Evolutionary conservation across 2,329 filamentous ascomycete species (phyloP).

Genomic region (Aquanectria penicillioides): DNA sequence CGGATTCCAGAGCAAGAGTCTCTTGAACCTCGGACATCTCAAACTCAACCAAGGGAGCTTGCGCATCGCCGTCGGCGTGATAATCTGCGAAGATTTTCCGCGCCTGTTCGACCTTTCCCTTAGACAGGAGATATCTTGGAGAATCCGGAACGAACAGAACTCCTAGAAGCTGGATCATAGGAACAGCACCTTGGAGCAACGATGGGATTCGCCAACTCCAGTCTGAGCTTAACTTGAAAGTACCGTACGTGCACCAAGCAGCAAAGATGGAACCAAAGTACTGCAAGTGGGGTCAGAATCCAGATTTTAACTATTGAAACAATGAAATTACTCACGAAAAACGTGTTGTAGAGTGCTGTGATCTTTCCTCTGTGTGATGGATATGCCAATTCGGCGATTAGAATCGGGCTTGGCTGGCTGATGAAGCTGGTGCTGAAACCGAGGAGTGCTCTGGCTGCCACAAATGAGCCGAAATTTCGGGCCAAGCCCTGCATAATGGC

Average conservation of each 20-base stretch:
- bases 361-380: constrained; percentile 47
- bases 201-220: constrained; percentile 43
- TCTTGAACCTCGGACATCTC: constrained; percentile 19
- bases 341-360: constrained; percentile 47
- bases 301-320: rapidly evolving
- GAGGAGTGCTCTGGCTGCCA: constrained; percentile 44
- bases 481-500: background rate
- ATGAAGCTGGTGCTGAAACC: constrained; percentile 46
- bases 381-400: constrained; percentile 48
- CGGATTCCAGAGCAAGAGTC: constrained; percentile 7
- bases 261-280: constrained; percentile 22
- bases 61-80: constrained; percentile 1
- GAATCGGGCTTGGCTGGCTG: constrained; percentile 44
- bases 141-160: constrained; percentile 11
- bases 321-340: constrained; percentile 35
- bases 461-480: constrained; percentile 36
- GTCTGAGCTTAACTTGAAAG: constrained; percentile 30
- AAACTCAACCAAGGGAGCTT: constrained; percentile 11
- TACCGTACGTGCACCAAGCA: constrained; percentile 25
- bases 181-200: constrained; percentile 35
- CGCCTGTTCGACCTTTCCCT: background rate
- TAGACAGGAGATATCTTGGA: constrained; percentile 17
- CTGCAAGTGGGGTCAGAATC: constrained; percentile 9
- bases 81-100: constrained; percentile 8
- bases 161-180: constrained; percentile 37